Evolutionary conservation across 2,329 filamentous ascomycete genomes (phyloP).

Genomic region (Pseudopithomyces chartarum): DNA sequence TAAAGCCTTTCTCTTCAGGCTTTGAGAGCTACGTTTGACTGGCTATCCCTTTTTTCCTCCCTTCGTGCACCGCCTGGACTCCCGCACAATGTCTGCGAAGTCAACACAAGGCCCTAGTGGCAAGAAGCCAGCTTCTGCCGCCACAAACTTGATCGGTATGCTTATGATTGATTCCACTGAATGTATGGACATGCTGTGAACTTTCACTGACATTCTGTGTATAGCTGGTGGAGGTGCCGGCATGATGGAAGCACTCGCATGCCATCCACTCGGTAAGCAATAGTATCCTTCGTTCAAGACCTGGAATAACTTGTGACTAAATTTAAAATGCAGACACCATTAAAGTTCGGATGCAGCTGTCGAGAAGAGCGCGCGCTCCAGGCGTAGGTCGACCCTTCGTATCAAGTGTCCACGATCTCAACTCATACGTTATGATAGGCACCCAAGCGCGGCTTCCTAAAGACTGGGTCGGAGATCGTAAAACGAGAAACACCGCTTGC

Average conservation of each 20-base stretch:
- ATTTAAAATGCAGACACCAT: conserved; percentile 75
- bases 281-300: conserved; percentile 2
- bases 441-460: conserved; percentile 84
- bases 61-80: conserved; percentile 14
- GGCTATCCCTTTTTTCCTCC: not conserved
- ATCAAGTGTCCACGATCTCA: not conserved
- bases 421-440: conserved; percentile 44
- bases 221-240: conserved; percentile 93
- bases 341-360: conserved; percentile 99
- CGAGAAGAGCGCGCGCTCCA: conserved; percentile 78
- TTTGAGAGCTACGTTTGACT: not conserved
- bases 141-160: conserved; percentile 89
- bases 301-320: not conserved
- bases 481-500: conserved; percentile 88
- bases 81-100: conserved; percentile 62
- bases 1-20: not conserved
- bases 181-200: not conserved
- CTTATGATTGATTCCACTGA: conserved; percentile 13
- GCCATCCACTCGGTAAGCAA: conserved; percentile 83
- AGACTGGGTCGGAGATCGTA: conserved; percentile 85
- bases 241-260: conserved; percentile 98
- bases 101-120: conserved; percentile 60
- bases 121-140: conserved; percentile 82
- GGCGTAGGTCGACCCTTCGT: conserved; percentile 60
- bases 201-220: conserved; percentile 18